phyloP scores from a whole-genome alignment of 176 grass and related monocot species.

The Rhynchospora tenuis region DNA sequence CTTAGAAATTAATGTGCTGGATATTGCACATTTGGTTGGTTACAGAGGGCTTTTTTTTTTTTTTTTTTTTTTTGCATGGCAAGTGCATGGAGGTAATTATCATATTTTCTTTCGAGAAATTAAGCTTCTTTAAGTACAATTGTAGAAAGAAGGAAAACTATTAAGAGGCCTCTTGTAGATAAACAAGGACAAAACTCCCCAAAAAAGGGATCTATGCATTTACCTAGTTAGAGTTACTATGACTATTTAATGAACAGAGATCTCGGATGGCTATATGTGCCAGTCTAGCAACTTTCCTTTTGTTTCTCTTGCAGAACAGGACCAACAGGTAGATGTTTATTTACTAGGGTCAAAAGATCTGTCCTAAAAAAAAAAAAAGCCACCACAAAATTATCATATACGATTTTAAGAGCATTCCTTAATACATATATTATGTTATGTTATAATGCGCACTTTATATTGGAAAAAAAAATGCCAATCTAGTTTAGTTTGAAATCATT shows the following conservation, averaged over 20 bases:
- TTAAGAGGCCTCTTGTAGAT: background rate
- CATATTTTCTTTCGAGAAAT: background rate
- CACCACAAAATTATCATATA: background rate
- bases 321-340: background rate
- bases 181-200: background rate
- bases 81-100: background rate
- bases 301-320: background rate
- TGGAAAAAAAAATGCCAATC: too few relatives aligned
- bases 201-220: constrained; percentile 14
- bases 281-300: background rate
- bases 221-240: constrained; percentile 4
- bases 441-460: too few relatives aligned
- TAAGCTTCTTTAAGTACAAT: background rate
- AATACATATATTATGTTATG: too few relatives aligned
- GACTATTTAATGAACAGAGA: constrained; percentile 8
- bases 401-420: too few relatives aligned
- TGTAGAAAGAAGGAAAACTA: background rate
- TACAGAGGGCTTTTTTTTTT: too few relatives aligned
- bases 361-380: background rate
- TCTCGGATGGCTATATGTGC: background rate
- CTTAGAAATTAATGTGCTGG: too few relatives aligned
- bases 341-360: background rate
- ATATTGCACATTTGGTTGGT: too few relatives aligned
- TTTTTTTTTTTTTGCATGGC: too few relatives aligned
- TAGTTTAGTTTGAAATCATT: too few relatives aligned